Evolutionary conservation across 2,329 filamentous ascomycete species (phyloP), one percentile per base, ranked within the genome.

Genomic region (Pseudogymnoascus sp.): DNA sequence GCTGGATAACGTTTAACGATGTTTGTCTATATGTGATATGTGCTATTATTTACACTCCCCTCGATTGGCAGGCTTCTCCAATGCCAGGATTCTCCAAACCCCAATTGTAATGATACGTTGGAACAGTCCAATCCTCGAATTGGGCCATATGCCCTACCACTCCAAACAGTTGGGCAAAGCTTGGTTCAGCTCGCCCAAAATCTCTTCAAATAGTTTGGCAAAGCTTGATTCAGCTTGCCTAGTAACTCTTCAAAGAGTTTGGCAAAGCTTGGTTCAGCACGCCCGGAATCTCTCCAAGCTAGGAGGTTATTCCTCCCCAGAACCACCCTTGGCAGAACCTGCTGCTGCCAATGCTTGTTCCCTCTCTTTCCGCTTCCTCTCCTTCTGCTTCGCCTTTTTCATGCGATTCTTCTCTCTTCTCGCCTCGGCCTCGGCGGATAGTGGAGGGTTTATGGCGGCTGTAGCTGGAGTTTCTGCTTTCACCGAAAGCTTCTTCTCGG

Each of bases 361-460:
- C 45, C 67, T 64, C 63, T 67, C 71, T 61, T 70, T 68, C 45
- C 67, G 71, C 62, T 71, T 71, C 65, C 71, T 74, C 66, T 67
- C 74, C 66, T 72, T 74, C 31, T 68, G 68, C 64, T 70, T 73
- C 64, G 70, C 73, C 60, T 72, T 71, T 31, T 45, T 65, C 60
- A 62, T 41, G 62, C 48, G 61, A 16, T 34, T 63, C 11, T 61
- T 39, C 34, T 54, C 51, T n/a, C 19, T 41, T 10, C 14, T 36
- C 6, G 37, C 63, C 7, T 65, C 36, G 21, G 63, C 28, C 36
- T 54, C 64, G 8, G 25, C 39, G 10, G 43, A 45, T 14, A 43
- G 11, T 21, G 28, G 28, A 8, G 51, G n/a, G 3, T 19, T 34
- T 14, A 19, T 10, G 16, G 5, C 51, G 16, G 51, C 51, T 4